Base-by-base conservation (phyloP, 2,329 filamentous ascomycete genomes). In the Sordariomycetes sp. region DNA sequence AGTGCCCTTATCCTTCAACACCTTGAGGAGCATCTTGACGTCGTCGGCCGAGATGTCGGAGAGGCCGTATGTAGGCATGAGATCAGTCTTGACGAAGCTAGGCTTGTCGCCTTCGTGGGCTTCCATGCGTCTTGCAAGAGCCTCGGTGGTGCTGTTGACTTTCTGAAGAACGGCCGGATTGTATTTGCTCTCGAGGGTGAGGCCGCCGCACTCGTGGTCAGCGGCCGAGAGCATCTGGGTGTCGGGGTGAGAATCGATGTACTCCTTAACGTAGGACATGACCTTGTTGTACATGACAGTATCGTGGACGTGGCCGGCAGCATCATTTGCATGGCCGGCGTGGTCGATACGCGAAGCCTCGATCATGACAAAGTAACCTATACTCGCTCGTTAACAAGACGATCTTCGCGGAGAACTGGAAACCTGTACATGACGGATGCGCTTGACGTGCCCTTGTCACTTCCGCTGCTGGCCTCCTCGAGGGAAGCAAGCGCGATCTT, bases 281-380 rank as follows among this genome's bases (percentile, higher is more conserved):
- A 63, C 63, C 39, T 62, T 56, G 61, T 64, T 63, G 59, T 61
- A 64, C 61, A 64, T 64, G 57, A 64, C 58, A 24, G 61, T 62
- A 48, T 64, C 62, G 58, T 62, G 60, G 36, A 64, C 42, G 55
- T 64, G 62, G 39, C 59, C 60, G 8, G 60, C 59, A 4, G 60
- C 61, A 55, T 65, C 62, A 53, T 64, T 63, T 58, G 60, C 59
- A 55, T 64, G 62, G 15, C 56, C 63, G 10, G 62, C 62, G 54
- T 65, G 62, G 54, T 62, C 62, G 28, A 65, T 62, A 45, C 62
- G 60, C 22, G 62, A 64, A 8, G 63, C 63, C 57, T 64, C 63
- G 22, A 64, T 59, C 62, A 64, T 64, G 62, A 65, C 59, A 53
- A 64, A 65, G 52, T 58, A 65, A 17, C 62, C 63, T 52, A 59